Evolutionary conservation across 75 land plant genomes (phyloP).

Genomic region (Adiantum capillusveneris): DNA sequence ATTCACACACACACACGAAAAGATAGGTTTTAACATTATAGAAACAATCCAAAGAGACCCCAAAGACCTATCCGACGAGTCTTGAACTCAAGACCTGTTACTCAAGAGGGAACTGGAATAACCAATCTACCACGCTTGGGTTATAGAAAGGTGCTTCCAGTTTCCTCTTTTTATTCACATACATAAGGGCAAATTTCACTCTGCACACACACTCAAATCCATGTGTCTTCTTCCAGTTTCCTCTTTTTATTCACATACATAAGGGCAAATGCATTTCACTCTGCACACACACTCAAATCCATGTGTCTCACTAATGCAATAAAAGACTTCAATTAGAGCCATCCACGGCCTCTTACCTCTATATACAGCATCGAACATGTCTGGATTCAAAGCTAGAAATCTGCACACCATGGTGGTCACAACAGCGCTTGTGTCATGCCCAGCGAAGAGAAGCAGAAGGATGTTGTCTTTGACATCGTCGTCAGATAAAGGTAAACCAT

Average conservation of each 20-base stretch:
- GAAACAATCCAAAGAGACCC: too few species aligned
- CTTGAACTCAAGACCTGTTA: too few species aligned
- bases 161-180: too few species aligned
- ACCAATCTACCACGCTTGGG: too few species aligned
- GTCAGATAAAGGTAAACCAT: slow-evolving; percentile 29
- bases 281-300: background rate
- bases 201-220: background rate
- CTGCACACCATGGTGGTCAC: slow-evolving; percentile 21
- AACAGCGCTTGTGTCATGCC: slow-evolving; percentile 46
- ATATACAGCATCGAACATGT: slow-evolving; percentile 17
- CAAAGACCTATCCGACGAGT: too few species aligned
- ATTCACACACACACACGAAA: too few species aligned
- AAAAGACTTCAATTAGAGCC: background rate
- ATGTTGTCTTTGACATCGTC: slow-evolving; percentile 39
- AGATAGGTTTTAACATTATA: too few species aligned
- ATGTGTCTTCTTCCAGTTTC: too few species aligned
- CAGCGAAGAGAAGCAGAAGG: slow-evolving; percentile 32
- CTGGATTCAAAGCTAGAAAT: slow-evolving; percentile 27
- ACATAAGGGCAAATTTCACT: background rate
- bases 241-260: background rate
- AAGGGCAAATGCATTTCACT: background rate
- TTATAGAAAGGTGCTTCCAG: too few species aligned
- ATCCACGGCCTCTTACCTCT: slow-evolving; percentile 22
- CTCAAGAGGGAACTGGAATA: too few species aligned
- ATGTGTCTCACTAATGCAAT: background rate